Conservation (phyloP, 768 basidiomycete species). For the Chlorophyllum brunneum region DNA sequence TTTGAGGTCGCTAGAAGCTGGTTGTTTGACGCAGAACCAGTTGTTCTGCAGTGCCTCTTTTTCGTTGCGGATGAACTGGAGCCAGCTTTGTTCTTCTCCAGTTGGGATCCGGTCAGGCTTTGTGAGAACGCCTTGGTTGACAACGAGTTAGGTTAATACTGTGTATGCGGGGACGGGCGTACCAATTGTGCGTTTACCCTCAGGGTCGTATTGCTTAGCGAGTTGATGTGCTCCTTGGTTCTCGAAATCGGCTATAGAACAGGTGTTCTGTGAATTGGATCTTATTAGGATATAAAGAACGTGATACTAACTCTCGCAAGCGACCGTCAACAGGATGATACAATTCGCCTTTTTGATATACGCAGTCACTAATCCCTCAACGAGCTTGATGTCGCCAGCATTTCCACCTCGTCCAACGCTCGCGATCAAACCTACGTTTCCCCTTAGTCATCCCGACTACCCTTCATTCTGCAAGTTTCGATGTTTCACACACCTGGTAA, state of each 20-base stretch:
- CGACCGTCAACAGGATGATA: slow-evolving; percentile 53
- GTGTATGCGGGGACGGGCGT: neutral
- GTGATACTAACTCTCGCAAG: slow-evolving; percentile 57
- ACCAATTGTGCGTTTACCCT: slow-evolving; percentile 72
- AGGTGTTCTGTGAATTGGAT: neutral
- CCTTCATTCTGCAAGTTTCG: neutral
- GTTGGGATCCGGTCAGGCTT: slow-evolving; percentile 66
- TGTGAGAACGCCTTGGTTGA: slow-evolving; percentile 56
- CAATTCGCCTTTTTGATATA: slow-evolving; percentile 65
- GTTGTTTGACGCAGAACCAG: slow-evolving; percentile 60
- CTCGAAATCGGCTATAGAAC: slow-evolving; percentile 64
- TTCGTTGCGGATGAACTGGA: slow-evolving; percentile 53
- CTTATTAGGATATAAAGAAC: neutral
- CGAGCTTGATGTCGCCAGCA: slow-evolving; percentile 54
- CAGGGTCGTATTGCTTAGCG: slow-evolving; percentile 54
- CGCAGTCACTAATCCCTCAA: slow-evolving; percentile 49
- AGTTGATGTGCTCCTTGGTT: slow-evolving; percentile 74
- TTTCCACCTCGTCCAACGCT: slow-evolving; percentile 27
- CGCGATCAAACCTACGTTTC: slow-evolving; percentile 2
- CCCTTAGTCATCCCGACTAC: neutral
- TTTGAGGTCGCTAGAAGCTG: slow-evolving; percentile 46
- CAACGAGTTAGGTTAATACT: neutral
- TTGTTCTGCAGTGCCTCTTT: slow-evolving; percentile 46
- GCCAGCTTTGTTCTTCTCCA: slow-evolving; percentile 55
- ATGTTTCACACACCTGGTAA: slow-evolving; percentile 40